phyloP scores from a whole-genome alignment of 2,329 filamentous ascomycete species.

The Paramyrothecium sp. region DNA sequence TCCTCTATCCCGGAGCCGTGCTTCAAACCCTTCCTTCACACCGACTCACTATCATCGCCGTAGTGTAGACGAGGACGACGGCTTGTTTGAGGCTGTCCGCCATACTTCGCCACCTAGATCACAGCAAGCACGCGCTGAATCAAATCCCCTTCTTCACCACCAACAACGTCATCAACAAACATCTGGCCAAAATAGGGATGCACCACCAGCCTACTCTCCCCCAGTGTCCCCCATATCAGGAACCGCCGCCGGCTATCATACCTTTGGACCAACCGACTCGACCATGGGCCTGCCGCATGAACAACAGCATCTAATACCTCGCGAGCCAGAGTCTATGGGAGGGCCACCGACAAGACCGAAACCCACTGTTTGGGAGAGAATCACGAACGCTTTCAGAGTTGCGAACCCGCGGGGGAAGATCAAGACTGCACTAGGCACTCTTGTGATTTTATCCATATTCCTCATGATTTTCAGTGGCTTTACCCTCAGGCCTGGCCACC shows the following conservation, averaged over 20 bases:
- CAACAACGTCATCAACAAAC: constrained; percentile 5
- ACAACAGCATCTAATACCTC: constrained; percentile 38
- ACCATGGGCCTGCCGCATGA: constrained; percentile 44
- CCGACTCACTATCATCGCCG: constrained; percentile 16
- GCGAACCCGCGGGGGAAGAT: constrained; percentile 21
- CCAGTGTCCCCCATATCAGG: constrained; percentile 29
- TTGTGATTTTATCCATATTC: constrained; percentile 32
- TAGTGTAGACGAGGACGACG: constrained; percentile 19
- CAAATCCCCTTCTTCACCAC: constrained; percentile 13
- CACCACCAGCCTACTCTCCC: constrained; percentile 51
- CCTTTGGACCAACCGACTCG: constrained; percentile 29
- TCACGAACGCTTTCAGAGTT: constrained; percentile 16
- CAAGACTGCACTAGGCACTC: constrained; percentile 25
- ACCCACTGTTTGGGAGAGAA: constrained; percentile 25
- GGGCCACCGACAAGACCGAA: constrained; percentile 19
- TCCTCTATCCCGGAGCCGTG: not conserved
- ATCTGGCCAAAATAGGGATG: constrained; percentile 27
- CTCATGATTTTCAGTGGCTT: constrained; percentile 21
- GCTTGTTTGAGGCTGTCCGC: not conserved
- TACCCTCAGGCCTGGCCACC: constrained; percentile 13
- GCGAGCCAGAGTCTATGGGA: constrained; percentile 47
- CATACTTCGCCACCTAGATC: not conserved
- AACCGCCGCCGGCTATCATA: constrained; percentile 37
- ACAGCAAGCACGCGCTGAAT: not conserved
- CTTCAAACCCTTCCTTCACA: not conserved